Evolutionary conservation across 1,139 yeast species (phyloP), one percentile per base, ranked within the genome.

Genomic region (Entelexis paramagnoliae): DNA sequence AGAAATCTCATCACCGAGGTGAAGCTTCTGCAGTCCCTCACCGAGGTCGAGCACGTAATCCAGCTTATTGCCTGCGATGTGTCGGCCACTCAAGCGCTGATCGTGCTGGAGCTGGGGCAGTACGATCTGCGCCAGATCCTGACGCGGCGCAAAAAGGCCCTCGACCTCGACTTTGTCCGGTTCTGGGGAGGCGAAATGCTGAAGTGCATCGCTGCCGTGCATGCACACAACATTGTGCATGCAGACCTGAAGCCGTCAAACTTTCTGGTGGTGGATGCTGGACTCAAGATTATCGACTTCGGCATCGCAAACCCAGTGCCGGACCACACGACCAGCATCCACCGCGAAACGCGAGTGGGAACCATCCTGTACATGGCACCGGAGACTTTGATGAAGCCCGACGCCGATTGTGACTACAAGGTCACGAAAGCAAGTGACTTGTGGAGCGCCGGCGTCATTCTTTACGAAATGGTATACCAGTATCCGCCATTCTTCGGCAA

Each of bases 331-430:
- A 80, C 85, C 30, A 91, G 91, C 62, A 79, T 91, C 22, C 91
- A 89, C 64, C 75, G 97, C 53, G 95, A 87, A 56, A 79, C 88
- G 7, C 96, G 87, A 65, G 83, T 88, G 53, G 98, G 98, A 2
- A 91, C 98, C 0, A 96, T 96, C 2, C 87, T 85, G 65, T 91
- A 91, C 66, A 91, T 91, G 98, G 96, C 98, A 0, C 98, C 98
- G 0, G 98, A 91, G 66, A 87, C 97, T 0, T 71, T 89, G 52
- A 3, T n/a, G 40, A 34, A 16, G 22, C 8, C 45, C 26, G 28
- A 28, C 16, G 34, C n/a, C 3, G 62, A 54, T 59, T 61, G 51
- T 34, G 70, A 76, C 55, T 79, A 82, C 51, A 85, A 80, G 64
- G 95, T 89, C 8, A 97, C 98, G 1, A 83, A 81, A 62, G 96